Base-by-base conservation (phyloP, 23 red algal genomes). In the Gracilaria domingensis region DNA sequence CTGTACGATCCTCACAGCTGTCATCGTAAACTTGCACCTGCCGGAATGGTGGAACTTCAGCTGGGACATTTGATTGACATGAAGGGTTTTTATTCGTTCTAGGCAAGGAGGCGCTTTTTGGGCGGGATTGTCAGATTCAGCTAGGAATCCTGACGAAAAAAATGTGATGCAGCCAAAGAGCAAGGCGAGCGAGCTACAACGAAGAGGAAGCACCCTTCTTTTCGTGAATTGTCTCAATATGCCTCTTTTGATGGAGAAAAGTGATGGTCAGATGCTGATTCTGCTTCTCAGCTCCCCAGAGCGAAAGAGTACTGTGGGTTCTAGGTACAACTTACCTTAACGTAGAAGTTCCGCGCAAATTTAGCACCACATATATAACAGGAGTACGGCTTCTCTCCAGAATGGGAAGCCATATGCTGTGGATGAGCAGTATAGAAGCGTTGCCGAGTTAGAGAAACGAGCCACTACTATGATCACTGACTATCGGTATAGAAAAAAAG, bases 331-430 rank as follows among this genome's bases (percentile, higher is more conserved):
- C 84, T 51, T 74, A 87, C 84, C 47, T 87, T 87, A 4, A 87
- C 84, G 48, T 87, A 87, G 51, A 87, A 87, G 45, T 87, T 87
- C 50, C 84, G 56, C 6, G 84, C 67, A 42, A 87, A 87, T 36
- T 60, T 87, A 5, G 84, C 67, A 0, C 84, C 84, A 49, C 84
- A 87, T 20, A 87, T 76, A 58, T 87, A 87, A 32, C 84, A 87
- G 36, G 84, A 75, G 28, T 87, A 71, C 13, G 84, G 64, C 25
- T 76, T 87, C 24, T 59, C 67, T 58, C 84, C 84, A 56, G 84
- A 75, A 74, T 87, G 84, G 20, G 84, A 73, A 1, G 50, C 45
- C 84, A 76, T 87, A 25, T 87, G 84, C 84, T 87, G 32, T 5
- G 29, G n/a, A 57, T 6, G 24, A 64, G 24, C 28, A 13, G 55